Conservation (phyloP, 2,329 filamentous ascomycete genomes). For the Aspergillus fumigatiaffinis region DNA sequence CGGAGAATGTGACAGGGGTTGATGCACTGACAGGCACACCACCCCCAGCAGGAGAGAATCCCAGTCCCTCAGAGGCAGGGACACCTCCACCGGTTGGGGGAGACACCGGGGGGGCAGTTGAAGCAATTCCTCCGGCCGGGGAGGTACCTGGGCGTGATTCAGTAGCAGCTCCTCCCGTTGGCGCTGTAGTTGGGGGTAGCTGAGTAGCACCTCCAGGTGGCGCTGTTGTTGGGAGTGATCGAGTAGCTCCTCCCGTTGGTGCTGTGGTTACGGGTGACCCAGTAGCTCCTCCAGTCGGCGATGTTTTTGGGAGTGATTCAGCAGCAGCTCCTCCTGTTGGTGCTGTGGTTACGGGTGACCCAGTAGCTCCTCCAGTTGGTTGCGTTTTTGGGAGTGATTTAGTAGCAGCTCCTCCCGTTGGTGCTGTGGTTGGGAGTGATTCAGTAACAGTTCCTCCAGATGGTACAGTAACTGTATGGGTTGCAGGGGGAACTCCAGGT, state of each 20-base stretch:
- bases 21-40: background rate
- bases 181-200: too few species aligned
- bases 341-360: too few species aligned
- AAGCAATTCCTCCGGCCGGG: background rate
- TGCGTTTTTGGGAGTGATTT: background rate
- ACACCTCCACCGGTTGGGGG: background rate
- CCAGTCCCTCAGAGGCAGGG: background rate
- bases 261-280: background rate
- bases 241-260: background rate
- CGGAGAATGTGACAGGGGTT: too few species aligned
- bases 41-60: background rate
- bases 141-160: background rate
- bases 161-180: background rate
- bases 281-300: background rate
- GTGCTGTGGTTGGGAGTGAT: background rate
- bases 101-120: background rate
- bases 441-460: background rate
- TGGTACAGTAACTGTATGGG: background rate
- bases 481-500: background rate
- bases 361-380: background rate
- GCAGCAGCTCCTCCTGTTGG: background rate
- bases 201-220: background rate
- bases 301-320: background rate
- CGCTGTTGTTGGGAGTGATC: background rate
- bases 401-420: background rate